Evolutionary conservation across 1,284 basidiomycete genomes (phyloP), one percentile per base, ranked within the genome.

Genomic region (Moesziomyces parantarcticus): DNA sequence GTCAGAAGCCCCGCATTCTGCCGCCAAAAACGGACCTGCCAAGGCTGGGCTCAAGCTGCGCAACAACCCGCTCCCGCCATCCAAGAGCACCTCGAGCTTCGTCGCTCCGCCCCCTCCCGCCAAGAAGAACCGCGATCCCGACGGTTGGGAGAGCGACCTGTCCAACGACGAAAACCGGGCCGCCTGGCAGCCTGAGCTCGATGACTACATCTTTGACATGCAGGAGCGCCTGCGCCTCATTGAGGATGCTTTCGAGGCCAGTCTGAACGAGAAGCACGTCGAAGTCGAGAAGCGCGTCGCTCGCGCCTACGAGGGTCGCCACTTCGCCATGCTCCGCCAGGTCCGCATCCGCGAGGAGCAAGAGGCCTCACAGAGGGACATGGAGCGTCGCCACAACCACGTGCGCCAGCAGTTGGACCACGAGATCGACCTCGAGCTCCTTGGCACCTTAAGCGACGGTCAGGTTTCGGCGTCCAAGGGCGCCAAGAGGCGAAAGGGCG

Each of bases 101-200:
- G 63, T 67, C 20, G 72, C 72, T 6, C 72, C 72, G 20, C 72
- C 72, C 10, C 72, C 72, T 1, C 72, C 72, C 20, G 54, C 67
- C 32, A 75, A 67, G 63, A 64, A 66, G 50, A 58, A 58, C 26
- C 55, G 67, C 36, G 72, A 75, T 42, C 62, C 72, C 14, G 72
- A 75, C 47, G 72, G 72, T 22, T 81, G 79, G 76, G 78, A 83
- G 52, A 80, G 80, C 50, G 81, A 83, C 25, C 58, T 83, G 21
- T 75, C 74, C 13, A 71, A 78, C 20, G 73, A 80, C 14, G 81
- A 82, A 42, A 82, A 83, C 53, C 61, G 45, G 23, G 44, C 76
- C 1, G 45, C 76, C 2, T 83, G 79, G 79, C 43, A 58, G 22
- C 52, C 60, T 5, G 79, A 80, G 57, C 60, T 81, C 16, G 64